Evolutionary conservation across 257 asterid genomes (phyloP).

Genomic region (Marsdenia floribunda): DNA sequence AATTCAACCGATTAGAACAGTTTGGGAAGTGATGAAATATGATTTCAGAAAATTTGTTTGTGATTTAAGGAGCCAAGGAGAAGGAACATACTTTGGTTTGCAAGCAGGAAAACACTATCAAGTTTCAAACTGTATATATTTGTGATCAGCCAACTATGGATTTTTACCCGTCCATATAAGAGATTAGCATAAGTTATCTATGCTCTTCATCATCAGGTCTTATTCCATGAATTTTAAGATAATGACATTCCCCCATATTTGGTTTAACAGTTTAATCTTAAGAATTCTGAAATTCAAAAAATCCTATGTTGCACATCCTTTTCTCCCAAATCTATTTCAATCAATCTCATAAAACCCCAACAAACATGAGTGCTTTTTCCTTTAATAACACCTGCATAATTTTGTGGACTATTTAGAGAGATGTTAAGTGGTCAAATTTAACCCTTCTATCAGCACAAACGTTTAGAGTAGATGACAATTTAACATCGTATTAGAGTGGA

Average conservation of each 20-base stretch:
- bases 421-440: too few species aligned
- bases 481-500: too few species aligned
- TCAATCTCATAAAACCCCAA: neutral
- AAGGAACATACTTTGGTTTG: neutral
- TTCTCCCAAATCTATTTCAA: neutral
- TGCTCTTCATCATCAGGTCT: neutral
- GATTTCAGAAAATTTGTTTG: neutral
- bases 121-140: neutral
- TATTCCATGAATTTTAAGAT: neutral
- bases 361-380: neutral
- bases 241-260: neutral
- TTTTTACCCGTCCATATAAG: neutral
- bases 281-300: neutral
- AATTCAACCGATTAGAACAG: slow-evolving; percentile 17
- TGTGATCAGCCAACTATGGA: neutral
- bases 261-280: neutral
- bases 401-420: neutral
- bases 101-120: neutral
- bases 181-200: neutral
- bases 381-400: neutral
- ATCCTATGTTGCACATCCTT: neutral
- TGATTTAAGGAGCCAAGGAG: neutral
- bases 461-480: too few species aligned
- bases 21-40: neutral
- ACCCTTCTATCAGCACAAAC: too few species aligned